These are phyloP conservation scores for Vanderwaltozyma tropicalis DNA, from an alignment of 805 yeast genomes.

Conservation along the genomic window DNA sequence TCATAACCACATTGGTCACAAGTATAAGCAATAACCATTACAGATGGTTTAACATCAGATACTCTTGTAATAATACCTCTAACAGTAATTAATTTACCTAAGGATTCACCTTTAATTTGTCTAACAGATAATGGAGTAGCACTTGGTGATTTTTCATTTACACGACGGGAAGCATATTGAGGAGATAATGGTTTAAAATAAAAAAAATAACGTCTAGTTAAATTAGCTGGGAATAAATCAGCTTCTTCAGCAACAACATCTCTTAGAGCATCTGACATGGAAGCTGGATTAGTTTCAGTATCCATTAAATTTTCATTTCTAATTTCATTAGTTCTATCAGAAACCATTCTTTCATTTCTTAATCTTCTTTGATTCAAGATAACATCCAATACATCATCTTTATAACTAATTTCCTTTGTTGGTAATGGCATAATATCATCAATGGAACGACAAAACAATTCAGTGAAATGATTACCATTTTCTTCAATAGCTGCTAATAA, in stretches of 20 bases:
- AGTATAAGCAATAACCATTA: conserved; percentile 86
- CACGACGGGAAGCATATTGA: conserved; percentile 23
- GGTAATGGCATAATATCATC: conserved; percentile 80
- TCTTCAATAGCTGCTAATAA: conserved; percentile 37
- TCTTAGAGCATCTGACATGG: conserved; percentile 23
- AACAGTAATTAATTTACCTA: conserved; percentile 83
- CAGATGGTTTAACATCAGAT: conserved; percentile 90
- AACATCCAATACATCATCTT: conserved; percentile 87
- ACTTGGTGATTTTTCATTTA: conserved; percentile 13
- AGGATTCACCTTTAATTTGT: conserved; percentile 69
- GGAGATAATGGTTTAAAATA: conserved; percentile 74
- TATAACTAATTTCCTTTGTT: conserved; percentile 65
- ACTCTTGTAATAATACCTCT: conserved; percentile 93
- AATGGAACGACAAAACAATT: conserved; percentile 60
- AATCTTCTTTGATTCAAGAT: conserved; percentile 81
- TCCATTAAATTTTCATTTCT: conserved; percentile 31
- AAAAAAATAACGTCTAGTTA: conserved; percentile 76
- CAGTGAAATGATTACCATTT: conserved; percentile 72
- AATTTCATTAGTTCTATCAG: conserved; percentile 56
- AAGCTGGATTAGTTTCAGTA: conserved; percentile 15
- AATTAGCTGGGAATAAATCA: conserved; percentile 69
- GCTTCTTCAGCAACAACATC: conserved; percentile 30
- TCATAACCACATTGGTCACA: conserved; percentile 97
- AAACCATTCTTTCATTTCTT: conserved; percentile 63
- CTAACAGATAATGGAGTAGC: conserved; percentile 64